Conservation (phyloP, 73 alveolate genomes). For the Paramecium sonneborni region DNA sequence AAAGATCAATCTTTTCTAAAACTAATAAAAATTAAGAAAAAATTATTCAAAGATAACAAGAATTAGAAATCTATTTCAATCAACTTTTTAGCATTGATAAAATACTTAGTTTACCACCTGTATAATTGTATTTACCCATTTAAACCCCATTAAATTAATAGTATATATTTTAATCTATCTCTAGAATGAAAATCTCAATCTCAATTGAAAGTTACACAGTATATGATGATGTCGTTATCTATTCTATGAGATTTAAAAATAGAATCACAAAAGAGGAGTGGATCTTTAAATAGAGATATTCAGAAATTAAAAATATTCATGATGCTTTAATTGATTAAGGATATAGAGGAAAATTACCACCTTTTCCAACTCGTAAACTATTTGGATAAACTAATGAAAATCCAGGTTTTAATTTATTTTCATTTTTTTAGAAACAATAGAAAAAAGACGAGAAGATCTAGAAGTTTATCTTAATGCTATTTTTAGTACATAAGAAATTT, state of each 20-base stretch:
- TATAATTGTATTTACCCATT: not conserved
- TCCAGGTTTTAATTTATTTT: not conserved
- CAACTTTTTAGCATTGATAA: constrained; percentile 26
- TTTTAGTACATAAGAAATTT: constrained; percentile 27
- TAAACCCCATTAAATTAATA: not conserved
- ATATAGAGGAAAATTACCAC: not conserved
- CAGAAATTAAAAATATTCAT: constrained; percentile 39
- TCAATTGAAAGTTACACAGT: constrained; percentile 20
- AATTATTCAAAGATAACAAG: not conserved
- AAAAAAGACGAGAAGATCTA: constrained; percentile 43
- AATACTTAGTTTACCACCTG: not conserved
- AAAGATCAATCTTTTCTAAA: not conserved
- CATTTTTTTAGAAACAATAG: not conserved
- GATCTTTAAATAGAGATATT: constrained; percentile 10
- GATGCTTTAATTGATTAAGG: constrained; percentile 31
- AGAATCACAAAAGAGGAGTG: constrained; percentile 30
- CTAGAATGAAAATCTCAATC: not conserved
- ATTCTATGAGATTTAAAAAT: constrained; percentile 2
- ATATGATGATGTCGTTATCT: constrained; percentile 45
- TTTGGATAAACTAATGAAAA: constrained; percentile 33
- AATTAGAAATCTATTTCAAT: constrained; percentile 1
- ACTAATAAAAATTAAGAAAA: constrained; percentile 38
- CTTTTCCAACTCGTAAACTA: not conserved
- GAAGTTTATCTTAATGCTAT: constrained; percentile 2
- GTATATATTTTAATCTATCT: not conserved